Evolutionary conservation across 2,329 filamentous ascomycete genomes (phyloP).

Genomic region (Grosmannia clavigera): DNA sequence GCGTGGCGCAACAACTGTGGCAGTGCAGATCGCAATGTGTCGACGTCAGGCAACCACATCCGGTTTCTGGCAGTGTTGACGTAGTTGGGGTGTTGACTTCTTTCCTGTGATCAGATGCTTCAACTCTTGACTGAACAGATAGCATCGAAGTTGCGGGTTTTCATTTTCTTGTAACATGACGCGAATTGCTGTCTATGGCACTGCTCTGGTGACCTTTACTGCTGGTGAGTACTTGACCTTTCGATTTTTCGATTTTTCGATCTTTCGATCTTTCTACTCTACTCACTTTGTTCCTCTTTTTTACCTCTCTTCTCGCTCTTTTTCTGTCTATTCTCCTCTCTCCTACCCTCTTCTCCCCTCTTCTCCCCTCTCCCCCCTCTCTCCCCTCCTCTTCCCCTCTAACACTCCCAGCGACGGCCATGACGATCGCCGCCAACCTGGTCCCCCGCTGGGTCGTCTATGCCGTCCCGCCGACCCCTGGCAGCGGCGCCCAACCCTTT

Average conservation of each 20-base stretch:
- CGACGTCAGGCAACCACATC: background rate
- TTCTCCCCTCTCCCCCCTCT: background rate
- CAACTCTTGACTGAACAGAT: too few species aligned
- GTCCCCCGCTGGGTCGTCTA: conserved; percentile 62
- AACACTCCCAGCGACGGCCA: conserved; percentile 44
- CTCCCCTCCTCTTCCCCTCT: background rate
- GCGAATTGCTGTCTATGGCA: conserved; percentile 28
- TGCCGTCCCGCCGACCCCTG: conserved; percentile 29
- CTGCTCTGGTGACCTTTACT: conserved; percentile 28
- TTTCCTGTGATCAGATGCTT: background rate
- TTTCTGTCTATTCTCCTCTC: background rate
- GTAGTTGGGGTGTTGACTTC: background rate
- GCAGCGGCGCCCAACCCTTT: conserved; percentile 32
- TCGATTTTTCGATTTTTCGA: background rate
- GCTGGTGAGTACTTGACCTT: conserved; percentile 22
- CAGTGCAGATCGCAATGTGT: background rate
- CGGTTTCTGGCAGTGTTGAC: background rate
- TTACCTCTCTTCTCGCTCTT: background rate
- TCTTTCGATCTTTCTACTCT: background rate
- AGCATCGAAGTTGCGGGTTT: too few species aligned
- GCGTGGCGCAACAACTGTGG: background rate
- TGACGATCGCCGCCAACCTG: conserved; percentile 58
- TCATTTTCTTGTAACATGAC: conserved; percentile 23
- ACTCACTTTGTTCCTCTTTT: background rate
- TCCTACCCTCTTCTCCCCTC: background rate